A percentile compares a stretch with the other conserved stretches of the same genome.
Evolutionary conservation across 31 red algal genomes (phyloP).

Genomic region (Porphyra umbilicalis): DNA sequence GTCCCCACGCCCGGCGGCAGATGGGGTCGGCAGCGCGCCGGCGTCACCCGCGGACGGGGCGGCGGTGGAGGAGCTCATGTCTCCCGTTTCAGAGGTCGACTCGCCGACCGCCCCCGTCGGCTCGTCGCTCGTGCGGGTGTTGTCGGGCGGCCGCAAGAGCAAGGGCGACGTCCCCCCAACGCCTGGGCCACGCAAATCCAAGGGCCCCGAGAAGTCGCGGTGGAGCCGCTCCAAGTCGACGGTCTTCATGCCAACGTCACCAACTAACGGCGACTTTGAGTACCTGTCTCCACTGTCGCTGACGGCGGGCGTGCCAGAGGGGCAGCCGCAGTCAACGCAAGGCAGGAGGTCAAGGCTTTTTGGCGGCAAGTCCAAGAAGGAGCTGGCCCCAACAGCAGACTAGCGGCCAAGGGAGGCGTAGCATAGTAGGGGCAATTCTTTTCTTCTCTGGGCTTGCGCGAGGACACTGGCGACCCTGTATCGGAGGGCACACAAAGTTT

Average conservation of each 20-base stretch:
- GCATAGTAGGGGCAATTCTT: no score
- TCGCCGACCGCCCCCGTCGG: not conserved
- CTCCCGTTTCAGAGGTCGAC: not conserved
- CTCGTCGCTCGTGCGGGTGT: not conserved
- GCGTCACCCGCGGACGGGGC: not conserved
- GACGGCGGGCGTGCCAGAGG: not conserved
- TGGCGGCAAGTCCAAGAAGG: not conserved
- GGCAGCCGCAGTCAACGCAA: not conserved
- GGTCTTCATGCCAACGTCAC: not conserved
- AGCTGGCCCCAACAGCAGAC: not conserved
- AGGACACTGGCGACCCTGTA: no score
- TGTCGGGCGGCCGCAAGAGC: not conserved
- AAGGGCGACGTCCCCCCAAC: not conserved
- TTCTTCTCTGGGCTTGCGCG: no score
- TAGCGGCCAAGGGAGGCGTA: not conserved
- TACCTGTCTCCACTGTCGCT: not conserved
- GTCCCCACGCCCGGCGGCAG: not conserved
- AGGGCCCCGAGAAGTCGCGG: not conserved
- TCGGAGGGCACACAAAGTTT: no score
- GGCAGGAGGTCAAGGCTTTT: not conserved
- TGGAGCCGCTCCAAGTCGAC: not conserved
- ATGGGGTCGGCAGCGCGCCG: not conserved
- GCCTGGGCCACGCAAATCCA: not conserved
- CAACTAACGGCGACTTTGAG: not conserved
- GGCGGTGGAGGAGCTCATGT: not conserved